A percentile compares a stretch with the other conserved stretches of the same genome.
phyloP scores from a whole-genome alignment of 169 alveolate species.

The Plasmodium cynomolgi region DNA sequence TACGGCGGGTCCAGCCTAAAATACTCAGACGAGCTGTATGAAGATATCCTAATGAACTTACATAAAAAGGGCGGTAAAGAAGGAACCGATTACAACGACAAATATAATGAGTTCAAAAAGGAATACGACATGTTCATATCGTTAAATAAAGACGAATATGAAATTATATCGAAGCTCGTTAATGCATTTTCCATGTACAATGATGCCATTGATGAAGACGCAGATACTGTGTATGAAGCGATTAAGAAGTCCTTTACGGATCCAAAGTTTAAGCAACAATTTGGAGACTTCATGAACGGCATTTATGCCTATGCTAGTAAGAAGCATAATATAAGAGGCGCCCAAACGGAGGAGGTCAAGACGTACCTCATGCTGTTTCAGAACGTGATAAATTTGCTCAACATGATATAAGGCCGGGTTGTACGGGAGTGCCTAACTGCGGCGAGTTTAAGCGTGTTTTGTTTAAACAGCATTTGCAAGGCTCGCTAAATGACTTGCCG shows the following conservation, averaged over 20 bases:
- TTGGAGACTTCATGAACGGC: not conserved
- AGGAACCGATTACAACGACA: not conserved
- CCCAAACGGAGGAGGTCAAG: not conserved
- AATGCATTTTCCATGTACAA: not conserved
- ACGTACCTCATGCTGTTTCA: not conserved
- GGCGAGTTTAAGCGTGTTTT: not conserved
- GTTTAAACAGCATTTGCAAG: not conserved
- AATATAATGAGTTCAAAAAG: slow-evolving; percentile 19
- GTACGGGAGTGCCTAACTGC: not conserved
- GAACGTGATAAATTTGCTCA: slow-evolving; percentile 1
- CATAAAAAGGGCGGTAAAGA: not conserved
- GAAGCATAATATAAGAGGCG: not conserved
- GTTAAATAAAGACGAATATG: slow-evolving; percentile 15
- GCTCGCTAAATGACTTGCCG: not conserved
- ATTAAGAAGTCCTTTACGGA: slow-evolving; percentile 26
- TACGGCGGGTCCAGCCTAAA: not conserved
- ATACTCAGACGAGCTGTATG: not conserved
- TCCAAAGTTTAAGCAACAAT: not conserved
- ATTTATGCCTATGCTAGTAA: not conserved
- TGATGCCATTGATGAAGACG: not conserved
- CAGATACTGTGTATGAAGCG: slow-evolving; percentile 20
- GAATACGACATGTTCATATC: slow-evolving; percentile 14
- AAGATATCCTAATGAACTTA: not conserved
- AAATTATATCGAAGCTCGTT: slow-evolving; percentile 7
- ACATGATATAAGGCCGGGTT: not conserved